phyloP scores from a whole-genome alignment of 441 rosid genomes.

The Gossypium gossypioides region DNA sequence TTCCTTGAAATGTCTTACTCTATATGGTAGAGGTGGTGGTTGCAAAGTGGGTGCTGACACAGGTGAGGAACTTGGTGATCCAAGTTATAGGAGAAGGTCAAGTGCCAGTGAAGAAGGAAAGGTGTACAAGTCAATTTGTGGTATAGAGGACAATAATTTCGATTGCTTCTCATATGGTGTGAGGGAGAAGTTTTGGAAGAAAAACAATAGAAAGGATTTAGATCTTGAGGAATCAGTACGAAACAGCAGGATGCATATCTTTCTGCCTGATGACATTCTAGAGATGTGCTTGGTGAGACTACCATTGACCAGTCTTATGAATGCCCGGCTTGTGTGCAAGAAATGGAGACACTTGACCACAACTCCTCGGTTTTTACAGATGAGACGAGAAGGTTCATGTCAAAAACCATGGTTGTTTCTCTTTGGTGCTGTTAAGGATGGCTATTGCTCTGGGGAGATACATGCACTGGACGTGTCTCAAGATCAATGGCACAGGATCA shows the following conservation, averaged over 20 bases:
- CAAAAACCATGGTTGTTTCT: constrained; percentile 86
- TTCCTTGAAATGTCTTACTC: constrained; percentile 53
- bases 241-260: constrained; percentile 49
- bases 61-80: constrained; percentile 64
- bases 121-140: constrained; percentile 47
- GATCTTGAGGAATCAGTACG: constrained; percentile 37
- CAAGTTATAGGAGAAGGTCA: constrained; percentile 56
- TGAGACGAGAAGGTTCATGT: constrained; percentile 56
- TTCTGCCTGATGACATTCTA: constrained; percentile 75
- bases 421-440: constrained; percentile 70
- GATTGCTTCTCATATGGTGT: constrained; percentile 88
- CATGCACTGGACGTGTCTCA: constrained; percentile 69
- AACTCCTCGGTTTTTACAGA: constrained; percentile 54
- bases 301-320: constrained; percentile 72
- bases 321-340: constrained; percentile 85
- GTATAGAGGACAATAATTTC: constrained; percentile 56
- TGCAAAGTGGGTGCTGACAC: constrained; percentile 91
- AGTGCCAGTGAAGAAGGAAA: constrained; percentile 74
- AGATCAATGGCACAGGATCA: constrained; percentile 68
- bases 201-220: constrained; percentile 38
- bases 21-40: constrained; percentile 68
- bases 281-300: constrained; percentile 89
- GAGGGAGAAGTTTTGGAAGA: constrained; percentile 78
- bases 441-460: constrained; percentile 71
- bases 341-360: constrained; percentile 76